Evolutionary conservation across 371 early-diverging fungal genomes (phyloP).

Genomic region (Phascolomyces articulosus): DNA sequence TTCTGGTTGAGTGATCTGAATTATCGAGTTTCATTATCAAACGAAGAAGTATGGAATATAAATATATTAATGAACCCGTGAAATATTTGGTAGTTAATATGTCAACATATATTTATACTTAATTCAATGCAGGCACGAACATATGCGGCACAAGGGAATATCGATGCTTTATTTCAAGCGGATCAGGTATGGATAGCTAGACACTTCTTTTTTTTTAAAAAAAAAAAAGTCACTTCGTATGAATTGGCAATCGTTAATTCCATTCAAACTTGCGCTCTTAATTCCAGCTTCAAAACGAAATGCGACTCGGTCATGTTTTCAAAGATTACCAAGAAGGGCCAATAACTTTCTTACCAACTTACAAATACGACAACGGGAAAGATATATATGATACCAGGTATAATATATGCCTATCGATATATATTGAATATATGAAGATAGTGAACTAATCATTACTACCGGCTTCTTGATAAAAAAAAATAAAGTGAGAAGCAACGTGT

Average conservation of each 20-base stretch:
- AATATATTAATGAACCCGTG: neutral
- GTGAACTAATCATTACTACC: too few species aligned
- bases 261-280: too few species aligned
- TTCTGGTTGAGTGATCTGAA: conserved; percentile 93
- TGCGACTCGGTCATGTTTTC: conserved; percentile 70
- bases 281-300: conserved; percentile 76
- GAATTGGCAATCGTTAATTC: neutral
- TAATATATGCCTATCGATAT: neutral
- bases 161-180: conserved; percentile 38
- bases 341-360: conserved; percentile 90
- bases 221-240: neutral
- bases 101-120: neutral
- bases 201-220: neutral
- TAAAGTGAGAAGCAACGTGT: conserved; percentile 80
- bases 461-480: neutral
- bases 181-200: too few species aligned
- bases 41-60: conserved; percentile 66
- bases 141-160: conserved; percentile 37
- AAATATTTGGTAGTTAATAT: neutral
- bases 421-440: too few species aligned
- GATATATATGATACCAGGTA: conserved; percentile 85
- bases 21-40: conserved; percentile 77
- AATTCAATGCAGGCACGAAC: conserved; percentile 44
- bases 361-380: conserved; percentile 91
- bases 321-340: conserved; percentile 79